Evolutionary conservation across 2,329 filamentous ascomycete species (phyloP), one percentile per base, ranked within the genome.

Genomic region (Colletotrichum liaoningense): DNA sequence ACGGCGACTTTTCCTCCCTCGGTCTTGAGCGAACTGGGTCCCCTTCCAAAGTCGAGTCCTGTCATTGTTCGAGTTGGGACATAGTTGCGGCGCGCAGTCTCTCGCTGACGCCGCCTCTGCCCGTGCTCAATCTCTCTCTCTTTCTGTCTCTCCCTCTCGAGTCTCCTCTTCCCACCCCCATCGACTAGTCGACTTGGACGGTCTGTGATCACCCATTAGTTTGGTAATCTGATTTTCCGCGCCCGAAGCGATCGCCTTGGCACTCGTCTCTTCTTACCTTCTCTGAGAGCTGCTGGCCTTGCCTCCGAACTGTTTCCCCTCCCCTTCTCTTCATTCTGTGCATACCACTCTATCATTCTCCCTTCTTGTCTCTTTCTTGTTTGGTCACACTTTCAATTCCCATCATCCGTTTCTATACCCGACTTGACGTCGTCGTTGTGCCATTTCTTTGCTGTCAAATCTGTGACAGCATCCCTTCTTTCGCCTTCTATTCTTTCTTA

Each of bases 221-320:
- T 42, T 35, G 62, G 57, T 22, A 72, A 67, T 67, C 67, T 7
- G 71, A 74, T 74, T 74, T 63, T 62, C 71, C 35, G 54, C 30
- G 68, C 49, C 38, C 35, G 46, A 57, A 64, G 70, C 60, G 62
- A 74, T 74, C 56, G 22, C 24, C 71, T 74, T 70, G 68, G 67
- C 71, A 67, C 35, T 74, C 67, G 68, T 72, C 71, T 72, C 68
- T 74, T 74, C 71, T 74, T 74, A 63, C 71, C 67, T 46, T 46
- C 52, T 63, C 70, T 52, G 46, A 65, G 55, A 58, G 64, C 54
- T 56, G 56, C 71, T 59, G 62, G 38, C 60, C 46, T 28, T 33
- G 26, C 14, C 56, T 52, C 38, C 38, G 14, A 60, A 38, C 22
- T 28, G 11, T 22, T 26, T 64, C 49, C 62, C 49, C 28, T 24